Conservation (phyloP, 2,329 filamentous ascomycete species). For the Aspergillus sp. region DNA sequence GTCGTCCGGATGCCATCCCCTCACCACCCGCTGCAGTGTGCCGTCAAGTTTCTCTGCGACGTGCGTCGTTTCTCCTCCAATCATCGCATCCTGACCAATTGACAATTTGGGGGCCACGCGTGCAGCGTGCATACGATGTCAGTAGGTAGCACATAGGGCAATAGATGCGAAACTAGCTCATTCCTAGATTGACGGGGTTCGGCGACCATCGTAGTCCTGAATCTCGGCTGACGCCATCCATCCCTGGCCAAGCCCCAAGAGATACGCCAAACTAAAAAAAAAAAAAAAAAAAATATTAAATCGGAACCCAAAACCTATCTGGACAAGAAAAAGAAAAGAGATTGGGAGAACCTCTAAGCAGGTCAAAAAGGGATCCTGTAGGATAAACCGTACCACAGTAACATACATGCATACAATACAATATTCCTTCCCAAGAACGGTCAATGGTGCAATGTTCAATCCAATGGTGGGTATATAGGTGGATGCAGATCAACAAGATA, state of each 20-base stretch:
- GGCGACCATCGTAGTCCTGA: background rate
- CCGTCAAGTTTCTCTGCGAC: conserved; percentile 7
- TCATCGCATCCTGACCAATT: conserved; percentile 12
- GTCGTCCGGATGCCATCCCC: background rate
- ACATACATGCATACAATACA: background rate
- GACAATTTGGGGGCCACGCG: conserved; percentile 8
- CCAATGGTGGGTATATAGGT: conserved; percentile 4
- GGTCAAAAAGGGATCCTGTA: background rate
- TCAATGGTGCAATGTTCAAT: background rate
- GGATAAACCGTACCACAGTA: background rate
- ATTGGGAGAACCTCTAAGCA: background rate
- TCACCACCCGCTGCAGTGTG: conserved; percentile 4
- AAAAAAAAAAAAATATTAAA: background rate
- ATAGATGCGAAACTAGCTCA: background rate
- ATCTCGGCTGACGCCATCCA: background rate
- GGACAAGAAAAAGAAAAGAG: background rate
- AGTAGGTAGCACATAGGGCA: background rate
- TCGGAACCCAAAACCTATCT: background rate
- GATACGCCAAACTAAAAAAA: conserved; percentile 3
- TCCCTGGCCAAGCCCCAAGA: conserved; percentile 2
- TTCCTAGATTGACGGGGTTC: background rate
- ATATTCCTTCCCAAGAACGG: background rate
- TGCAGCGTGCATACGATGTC: conserved; percentile 3
- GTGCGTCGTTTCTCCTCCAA: conserved; percentile 11
- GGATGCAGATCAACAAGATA: background rate